Percentiles rank a stretch among this genome's conserved stretches.
phyloP scores from a whole-genome alignment of 139 green algal genomes.

The Chlamydomonas asymmetrica region DNA sequence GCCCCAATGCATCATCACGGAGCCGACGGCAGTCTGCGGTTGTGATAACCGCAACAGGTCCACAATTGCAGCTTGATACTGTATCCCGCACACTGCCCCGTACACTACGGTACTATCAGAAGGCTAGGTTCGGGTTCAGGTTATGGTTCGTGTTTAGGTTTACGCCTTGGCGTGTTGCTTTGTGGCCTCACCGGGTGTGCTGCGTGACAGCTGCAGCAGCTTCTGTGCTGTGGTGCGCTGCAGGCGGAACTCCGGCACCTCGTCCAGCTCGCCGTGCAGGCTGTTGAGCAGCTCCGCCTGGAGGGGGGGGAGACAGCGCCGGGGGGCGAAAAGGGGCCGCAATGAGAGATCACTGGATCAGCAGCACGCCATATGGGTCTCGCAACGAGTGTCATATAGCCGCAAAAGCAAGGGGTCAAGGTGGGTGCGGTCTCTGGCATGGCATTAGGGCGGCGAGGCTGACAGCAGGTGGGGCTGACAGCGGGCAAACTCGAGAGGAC shows the following conservation, averaged over 20 bases:
- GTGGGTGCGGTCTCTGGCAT: not conserved
- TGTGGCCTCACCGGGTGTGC: constrained; percentile 8
- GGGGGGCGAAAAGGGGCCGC: not conserved
- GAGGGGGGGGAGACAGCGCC: not conserved
- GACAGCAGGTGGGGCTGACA: too few species aligned
- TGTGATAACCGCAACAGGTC: too few species aligned
- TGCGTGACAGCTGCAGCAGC: constrained; percentile 58
- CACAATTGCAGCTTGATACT: too few species aligned
- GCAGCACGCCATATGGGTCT: not conserved
- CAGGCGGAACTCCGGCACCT: constrained; percentile 23
- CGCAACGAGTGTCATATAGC: not conserved
- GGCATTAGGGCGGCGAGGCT: not conserved
- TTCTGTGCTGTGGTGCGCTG: constrained; percentile 27
- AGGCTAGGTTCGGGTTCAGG: too few species aligned
- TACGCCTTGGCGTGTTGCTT: too few species aligned
- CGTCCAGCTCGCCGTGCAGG: constrained; percentile 12
- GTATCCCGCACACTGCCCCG: too few species aligned
- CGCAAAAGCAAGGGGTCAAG: not conserved
- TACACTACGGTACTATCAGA: too few species aligned
- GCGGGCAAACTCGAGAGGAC: too few species aligned
- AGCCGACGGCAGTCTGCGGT: too few species aligned
- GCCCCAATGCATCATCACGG: too few species aligned
- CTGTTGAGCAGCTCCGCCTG: constrained; percentile 39
- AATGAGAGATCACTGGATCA: not conserved
- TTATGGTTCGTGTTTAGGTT: too few species aligned